These are phyloP conservation scores for Cadophora sp. DNA, from an alignment of 2,329 filamentous ascomycete species.

Conservation along the genomic window DNA sequence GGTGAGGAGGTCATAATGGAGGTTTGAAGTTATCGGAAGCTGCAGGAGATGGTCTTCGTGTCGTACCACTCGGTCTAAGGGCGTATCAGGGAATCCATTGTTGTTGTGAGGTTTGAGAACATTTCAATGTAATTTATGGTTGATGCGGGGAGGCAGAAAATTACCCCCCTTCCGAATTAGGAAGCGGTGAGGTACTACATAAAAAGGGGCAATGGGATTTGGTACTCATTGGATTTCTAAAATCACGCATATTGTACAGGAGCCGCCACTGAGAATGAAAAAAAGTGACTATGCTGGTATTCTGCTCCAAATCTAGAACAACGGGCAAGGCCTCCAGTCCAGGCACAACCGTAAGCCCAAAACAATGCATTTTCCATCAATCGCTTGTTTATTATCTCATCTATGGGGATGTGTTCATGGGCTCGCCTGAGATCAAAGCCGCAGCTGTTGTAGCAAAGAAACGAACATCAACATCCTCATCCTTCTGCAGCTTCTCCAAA, in stretches of 20 bases:
- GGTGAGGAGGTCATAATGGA: slow-evolving; percentile 38
- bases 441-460: slow-evolving; percentile 96
- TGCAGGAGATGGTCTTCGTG: background rate
- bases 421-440: slow-evolving; percentile 56
- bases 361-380: slow-evolving; percentile 38
- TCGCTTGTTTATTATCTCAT: slow-evolving; percentile 42
- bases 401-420: slow-evolving; percentile 59
- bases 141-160: slow-evolving; percentile 21
- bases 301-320: slow-evolving; percentile 45
- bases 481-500: slow-evolving; percentile 93
- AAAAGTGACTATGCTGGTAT: slow-evolving; percentile 44
- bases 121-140: background rate
- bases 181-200: slow-evolving; percentile 23
- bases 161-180: slow-evolving; percentile 20
- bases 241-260: slow-evolving; percentile 27
- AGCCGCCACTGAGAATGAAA: slow-evolving; percentile 1
- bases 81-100: background rate
- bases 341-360: slow-evolving; percentile 38
- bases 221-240: slow-evolving; percentile 8
- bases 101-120: background rate
- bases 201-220: slow-evolving; percentile 4
- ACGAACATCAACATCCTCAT: slow-evolving; percentile 96
- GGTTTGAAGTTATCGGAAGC: background rate
- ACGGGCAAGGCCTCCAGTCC: slow-evolving; percentile 37
- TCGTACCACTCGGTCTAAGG: background rate